Evolutionary conservation across 805 yeast species (phyloP).

Genomic region (Candida montana): DNA sequence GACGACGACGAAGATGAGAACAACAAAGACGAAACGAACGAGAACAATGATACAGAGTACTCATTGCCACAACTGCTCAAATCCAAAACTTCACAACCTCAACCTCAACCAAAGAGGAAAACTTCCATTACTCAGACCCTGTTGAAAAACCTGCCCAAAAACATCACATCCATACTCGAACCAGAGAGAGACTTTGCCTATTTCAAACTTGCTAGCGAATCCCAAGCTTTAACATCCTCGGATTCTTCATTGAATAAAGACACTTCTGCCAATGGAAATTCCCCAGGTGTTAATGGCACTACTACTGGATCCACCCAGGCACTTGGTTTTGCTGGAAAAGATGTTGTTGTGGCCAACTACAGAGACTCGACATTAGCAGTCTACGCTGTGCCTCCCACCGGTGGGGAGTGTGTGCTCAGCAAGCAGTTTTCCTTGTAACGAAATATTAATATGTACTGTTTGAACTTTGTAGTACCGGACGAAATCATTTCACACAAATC

Average conservation of each 20-base stretch:
- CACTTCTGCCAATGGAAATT: too few relatives aligned
- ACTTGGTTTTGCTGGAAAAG: slow-evolving; percentile 18
- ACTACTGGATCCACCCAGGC: too few relatives aligned
- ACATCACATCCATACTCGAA: slow-evolving; percentile 47
- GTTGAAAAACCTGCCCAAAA: slow-evolving; percentile 23
- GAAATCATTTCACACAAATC: too few relatives aligned
- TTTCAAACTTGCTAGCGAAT: slow-evolving; percentile 34
- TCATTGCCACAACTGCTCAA: slow-evolving; percentile 11
- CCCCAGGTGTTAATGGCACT: too few relatives aligned
- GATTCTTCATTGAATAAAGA: background rate
- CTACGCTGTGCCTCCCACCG: slow-evolving; percentile 53
- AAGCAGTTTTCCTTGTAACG: slow-evolving; percentile 38
- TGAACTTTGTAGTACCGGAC: too few relatives aligned
- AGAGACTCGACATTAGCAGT: slow-evolving; percentile 48
- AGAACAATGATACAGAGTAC: slow-evolving; percentile 3
- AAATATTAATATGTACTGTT: too few relatives aligned
- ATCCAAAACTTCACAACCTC: slow-evolving; percentile 6
- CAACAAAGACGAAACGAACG: background rate
- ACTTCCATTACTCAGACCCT: slow-evolving; percentile 24
- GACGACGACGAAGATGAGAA: slow-evolving; percentile 1
- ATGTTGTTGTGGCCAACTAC: slow-evolving; percentile 17
- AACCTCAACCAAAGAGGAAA: slow-evolving; percentile 8
- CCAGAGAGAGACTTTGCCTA: slow-evolving; percentile 65
- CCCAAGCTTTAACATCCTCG: background rate
- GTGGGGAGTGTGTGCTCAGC: slow-evolving; percentile 60